These are phyloP conservation scores for Penicillium cinerascens DNA, from an alignment of 495 filamentous ascomycete species.

Conservation along the genomic window DNA sequence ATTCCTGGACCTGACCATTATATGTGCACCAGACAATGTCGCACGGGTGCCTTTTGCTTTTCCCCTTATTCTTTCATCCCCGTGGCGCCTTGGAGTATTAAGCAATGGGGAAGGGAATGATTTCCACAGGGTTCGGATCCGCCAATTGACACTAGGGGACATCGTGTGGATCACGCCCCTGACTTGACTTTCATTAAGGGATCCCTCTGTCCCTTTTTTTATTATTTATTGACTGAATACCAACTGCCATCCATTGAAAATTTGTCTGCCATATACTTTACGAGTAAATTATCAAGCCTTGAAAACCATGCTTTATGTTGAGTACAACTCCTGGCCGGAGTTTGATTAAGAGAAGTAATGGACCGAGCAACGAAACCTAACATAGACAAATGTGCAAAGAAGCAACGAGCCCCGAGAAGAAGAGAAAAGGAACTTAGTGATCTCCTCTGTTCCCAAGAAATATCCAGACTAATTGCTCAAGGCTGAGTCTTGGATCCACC, in stretches of 20 bases:
- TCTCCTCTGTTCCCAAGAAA: neutral
- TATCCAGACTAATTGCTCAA: slow-evolving; percentile 8
- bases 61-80: neutral
- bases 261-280: neutral
- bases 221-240: neutral
- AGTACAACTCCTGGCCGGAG: neutral
- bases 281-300: neutral
- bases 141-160: neutral
- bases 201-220: neutral
- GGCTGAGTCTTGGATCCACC: slow-evolving; percentile 51
- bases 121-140: neutral
- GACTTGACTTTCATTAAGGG: neutral
- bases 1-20: neutral
- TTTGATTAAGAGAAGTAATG: neutral
- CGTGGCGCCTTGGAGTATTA: neutral
- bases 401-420: neutral
- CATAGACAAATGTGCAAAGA: neutral
- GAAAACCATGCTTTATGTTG: neutral
- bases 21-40: neutral
- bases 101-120: neutral
- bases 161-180: neutral
- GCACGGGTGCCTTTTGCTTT: neutral
- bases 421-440: neutral
- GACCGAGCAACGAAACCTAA: neutral
- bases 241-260: neutral